Conservation (phyloP, 1,284 basidiomycete genomes). For the Apiotrichum sp. region DNA sequence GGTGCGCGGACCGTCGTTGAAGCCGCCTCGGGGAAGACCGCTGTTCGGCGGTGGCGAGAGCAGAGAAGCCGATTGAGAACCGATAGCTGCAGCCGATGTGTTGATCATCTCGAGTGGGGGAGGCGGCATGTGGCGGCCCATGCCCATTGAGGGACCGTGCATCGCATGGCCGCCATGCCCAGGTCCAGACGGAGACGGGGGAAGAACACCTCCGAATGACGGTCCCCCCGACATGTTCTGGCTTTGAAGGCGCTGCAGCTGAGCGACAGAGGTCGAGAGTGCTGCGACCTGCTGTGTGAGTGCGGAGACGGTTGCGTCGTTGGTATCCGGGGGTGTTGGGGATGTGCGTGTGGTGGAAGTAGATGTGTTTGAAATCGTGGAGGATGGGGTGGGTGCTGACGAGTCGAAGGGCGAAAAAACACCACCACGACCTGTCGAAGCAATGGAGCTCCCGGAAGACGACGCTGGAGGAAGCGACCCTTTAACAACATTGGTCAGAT, state of each 20-base stretch:
- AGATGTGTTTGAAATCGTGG: not conserved
- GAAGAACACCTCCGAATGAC: conserved; percentile 3
- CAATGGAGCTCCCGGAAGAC: not conserved
- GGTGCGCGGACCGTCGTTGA: conserved; percentile 9
- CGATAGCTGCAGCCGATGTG: not conserved
- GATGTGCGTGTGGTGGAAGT: conserved; percentile 3
- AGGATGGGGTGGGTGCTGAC: conserved; percentile 6
- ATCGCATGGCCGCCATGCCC: conserved; percentile 4
- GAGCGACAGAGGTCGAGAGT: conserved; percentile 77
- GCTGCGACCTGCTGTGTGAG: conserved; percentile 74
- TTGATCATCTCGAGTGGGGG: conserved; percentile 11
- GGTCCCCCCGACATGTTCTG: not conserved
- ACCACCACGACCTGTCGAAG: not conserved
- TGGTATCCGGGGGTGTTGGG: not conserved
- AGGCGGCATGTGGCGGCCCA: conserved; percentile 6
- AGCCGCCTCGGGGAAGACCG: conserved; percentile 3
- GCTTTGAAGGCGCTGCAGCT: conserved; percentile 51
- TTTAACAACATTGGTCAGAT: conserved; percentile 26
- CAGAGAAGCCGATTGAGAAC: conserved; percentile 1
- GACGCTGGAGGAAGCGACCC: not conserved
- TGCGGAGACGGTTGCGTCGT: conserved; percentile 49
- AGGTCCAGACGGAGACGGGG: not conserved
- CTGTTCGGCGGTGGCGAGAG: conserved; percentile 2
- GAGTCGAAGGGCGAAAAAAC: conserved; percentile 18
- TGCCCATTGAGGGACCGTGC: conserved; percentile 2